Evolutionary conservation across 2,329 filamentous ascomycete genomes (phyloP), one percentile per base, ranked within the genome.

Genomic region (Penicillium verrucosum): DNA sequence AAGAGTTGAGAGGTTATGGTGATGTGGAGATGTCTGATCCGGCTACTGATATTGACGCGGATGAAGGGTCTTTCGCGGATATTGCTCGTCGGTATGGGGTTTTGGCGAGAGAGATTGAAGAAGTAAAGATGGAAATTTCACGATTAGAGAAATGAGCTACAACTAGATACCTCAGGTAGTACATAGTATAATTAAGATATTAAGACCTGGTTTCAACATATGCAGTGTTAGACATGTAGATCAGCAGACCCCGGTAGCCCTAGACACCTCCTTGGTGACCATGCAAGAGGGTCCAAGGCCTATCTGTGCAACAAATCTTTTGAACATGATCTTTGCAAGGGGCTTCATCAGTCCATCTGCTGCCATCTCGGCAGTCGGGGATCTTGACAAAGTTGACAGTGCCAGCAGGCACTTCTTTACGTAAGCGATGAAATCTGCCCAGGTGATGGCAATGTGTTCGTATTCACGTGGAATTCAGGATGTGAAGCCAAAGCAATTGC

Each of bases 41-140:
- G n/a, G 36, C 21, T 21, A 47, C 29, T 9, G 32, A 40, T 29
- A 47, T 44, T 30, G 47, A 53, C 23, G 40, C 44, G 9, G 62
- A 61, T 44, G 60, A 59, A 50, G 67, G 65, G 7, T 64, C 70
- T 1, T 70, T 78, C 61, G 60, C 57, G 30, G 71, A 73, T 52
- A 71, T 78, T 54, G 71, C 74, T 29, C 70, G 65, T 43, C 68
- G 70, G 40, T 78, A 77, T 66, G 71, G 70, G 5, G 56, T 63
- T 18, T 62, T 78, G 45, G 67, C 70, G 1, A 66, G 63, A 51
- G 74, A 78, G 53, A 68, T 75, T 7, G 75, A 77, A 45, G 58
- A 58, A 5, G 68, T 76, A 8, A 68, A 65, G 56, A 67, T 62
- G 60, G 73, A 75, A 40, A 65, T 65, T 48, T 63, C 61, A 9